phyloP scores from a whole-genome alignment of 345 rosid species.

The Euphorbia tirucalli region DNA sequence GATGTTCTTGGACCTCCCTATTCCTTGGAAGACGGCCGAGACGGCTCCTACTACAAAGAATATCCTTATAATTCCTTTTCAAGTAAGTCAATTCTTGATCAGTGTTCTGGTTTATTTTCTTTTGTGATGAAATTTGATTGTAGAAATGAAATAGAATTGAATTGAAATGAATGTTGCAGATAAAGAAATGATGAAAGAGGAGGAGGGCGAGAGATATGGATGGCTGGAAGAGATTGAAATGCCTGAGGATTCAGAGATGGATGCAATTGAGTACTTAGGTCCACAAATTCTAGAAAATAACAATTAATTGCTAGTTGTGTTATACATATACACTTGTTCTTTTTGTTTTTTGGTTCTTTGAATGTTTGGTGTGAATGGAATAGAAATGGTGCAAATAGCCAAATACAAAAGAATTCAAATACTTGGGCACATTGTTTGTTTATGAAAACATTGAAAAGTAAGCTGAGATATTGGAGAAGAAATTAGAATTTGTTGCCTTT shows the following conservation, averaged over 20 bases:
- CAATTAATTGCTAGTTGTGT: not conserved
- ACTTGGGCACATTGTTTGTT: too few relatives aligned
- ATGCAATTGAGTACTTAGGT: slow-evolving; percentile 50
- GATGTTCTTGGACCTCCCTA: slow-evolving; percentile 80
- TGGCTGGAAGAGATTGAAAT: slow-evolving; percentile 64
- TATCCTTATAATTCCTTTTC: slow-evolving; percentile 25
- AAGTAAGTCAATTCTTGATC: slow-evolving; percentile 38
- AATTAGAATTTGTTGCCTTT: too few relatives aligned
- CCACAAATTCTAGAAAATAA: slow-evolving; percentile 41
- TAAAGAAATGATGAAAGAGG: slow-evolving; percentile 23
- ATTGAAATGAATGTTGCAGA: too few relatives aligned
- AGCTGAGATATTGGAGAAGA: too few relatives aligned
- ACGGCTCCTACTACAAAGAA: slow-evolving; percentile 60
- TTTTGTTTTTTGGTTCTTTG: not conserved
- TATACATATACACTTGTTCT: too few relatives aligned
- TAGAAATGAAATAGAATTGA: too few relatives aligned
- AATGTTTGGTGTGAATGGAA: too few relatives aligned
- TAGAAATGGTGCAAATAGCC: too few relatives aligned
- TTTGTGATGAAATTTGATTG: too few relatives aligned
- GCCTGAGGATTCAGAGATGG: slow-evolving; percentile 54
- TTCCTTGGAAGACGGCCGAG: slow-evolving; percentile 51
- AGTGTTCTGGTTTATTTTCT: too few relatives aligned
- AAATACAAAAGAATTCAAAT: too few relatives aligned
- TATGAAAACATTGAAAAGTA: too few relatives aligned
- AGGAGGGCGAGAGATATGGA: slow-evolving; percentile 26